Conservation (phyloP, 106 monocot species). For the Apostasia shenzhenica region DNA sequence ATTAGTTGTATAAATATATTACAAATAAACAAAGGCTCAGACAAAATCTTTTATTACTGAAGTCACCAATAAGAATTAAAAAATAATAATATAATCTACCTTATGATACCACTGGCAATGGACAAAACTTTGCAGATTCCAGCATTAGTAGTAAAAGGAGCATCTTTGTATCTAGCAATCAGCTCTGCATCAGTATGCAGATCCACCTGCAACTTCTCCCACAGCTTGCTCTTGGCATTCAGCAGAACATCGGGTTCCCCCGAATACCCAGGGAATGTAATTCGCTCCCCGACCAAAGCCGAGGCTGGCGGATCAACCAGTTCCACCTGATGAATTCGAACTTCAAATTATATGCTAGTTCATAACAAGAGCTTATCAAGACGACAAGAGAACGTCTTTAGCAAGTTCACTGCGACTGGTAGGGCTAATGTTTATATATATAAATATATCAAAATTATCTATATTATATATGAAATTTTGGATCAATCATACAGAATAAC, state of each 20-base stretch:
- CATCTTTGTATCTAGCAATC: constrained; percentile 58
- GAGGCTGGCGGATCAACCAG: constrained; percentile 75
- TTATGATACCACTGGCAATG: constrained; percentile 54
- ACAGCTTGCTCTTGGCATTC: constrained; percentile 82
- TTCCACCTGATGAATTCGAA: constrained; percentile 49
- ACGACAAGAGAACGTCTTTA: too few species aligned
- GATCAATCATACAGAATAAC: too few species aligned
- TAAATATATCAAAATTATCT: too few species aligned
- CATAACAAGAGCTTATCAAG: too few species aligned
- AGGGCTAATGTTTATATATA: too few species aligned
- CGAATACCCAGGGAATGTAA: constrained; percentile 54
- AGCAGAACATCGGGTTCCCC: constrained; percentile 62
- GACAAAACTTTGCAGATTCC: constrained; percentile 80
- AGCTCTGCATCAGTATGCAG: constrained; percentile 51
- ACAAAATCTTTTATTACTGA: too few species aligned
- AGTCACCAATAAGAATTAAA: too few species aligned
- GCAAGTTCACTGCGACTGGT: too few species aligned
- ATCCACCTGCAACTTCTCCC: constrained; percentile 75
- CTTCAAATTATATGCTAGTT: background rate
- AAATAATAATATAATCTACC: constrained; percentile 16
- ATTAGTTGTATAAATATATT: too few species aligned
- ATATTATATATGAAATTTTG: too few species aligned
- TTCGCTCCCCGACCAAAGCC: constrained; percentile 55
- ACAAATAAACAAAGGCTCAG: too few species aligned
- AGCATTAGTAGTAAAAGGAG: constrained; percentile 75